These are phyloP conservation scores for Fusarium subtropicale DNA, from an alignment of 2,329 filamentous ascomycete genomes.

Conservation along the genomic window DNA sequence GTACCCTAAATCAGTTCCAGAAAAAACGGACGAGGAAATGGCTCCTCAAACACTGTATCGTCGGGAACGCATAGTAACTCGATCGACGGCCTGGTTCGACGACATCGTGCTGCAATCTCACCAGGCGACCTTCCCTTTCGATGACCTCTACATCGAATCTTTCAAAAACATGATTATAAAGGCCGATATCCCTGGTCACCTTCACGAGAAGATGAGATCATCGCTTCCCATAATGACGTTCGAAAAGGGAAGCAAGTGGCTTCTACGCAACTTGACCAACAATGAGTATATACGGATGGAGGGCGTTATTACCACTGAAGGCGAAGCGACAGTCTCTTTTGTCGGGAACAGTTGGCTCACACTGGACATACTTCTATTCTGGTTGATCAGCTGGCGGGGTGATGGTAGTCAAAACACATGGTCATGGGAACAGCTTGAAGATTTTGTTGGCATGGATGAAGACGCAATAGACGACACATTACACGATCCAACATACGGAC, in stretches of 20 bases:
- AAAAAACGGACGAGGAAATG: background rate
- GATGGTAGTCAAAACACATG: background rate
- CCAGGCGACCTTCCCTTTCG: background rate
- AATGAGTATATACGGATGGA: conserved; percentile 32
- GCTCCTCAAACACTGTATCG: background rate
- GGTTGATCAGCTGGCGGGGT: conserved; percentile 25
- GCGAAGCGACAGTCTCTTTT: background rate
- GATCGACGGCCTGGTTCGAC: background rate
- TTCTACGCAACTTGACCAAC: conserved; percentile 9
- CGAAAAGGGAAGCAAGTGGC: conserved; percentile 8
- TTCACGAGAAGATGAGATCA: background rate
- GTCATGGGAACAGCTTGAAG: conserved; percentile 9
- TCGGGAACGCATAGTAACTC: background rate
- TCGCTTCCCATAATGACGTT: background rate
- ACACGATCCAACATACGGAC: background rate
- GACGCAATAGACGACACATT: background rate
- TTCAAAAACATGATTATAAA: background rate
- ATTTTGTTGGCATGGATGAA: background rate
- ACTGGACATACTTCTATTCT: conserved; percentile 13
- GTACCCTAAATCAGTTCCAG: background rate
- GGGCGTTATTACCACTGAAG: background rate
- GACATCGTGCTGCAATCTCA: background rate
- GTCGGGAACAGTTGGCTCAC: conserved; percentile 10
- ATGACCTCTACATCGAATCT: background rate
- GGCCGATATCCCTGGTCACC: background rate